These are phyloP conservation scores for Sarocladiaceae sp. DNA, from an alignment of 2,329 filamentous ascomycete species.

Conservation along the genomic window DNA sequence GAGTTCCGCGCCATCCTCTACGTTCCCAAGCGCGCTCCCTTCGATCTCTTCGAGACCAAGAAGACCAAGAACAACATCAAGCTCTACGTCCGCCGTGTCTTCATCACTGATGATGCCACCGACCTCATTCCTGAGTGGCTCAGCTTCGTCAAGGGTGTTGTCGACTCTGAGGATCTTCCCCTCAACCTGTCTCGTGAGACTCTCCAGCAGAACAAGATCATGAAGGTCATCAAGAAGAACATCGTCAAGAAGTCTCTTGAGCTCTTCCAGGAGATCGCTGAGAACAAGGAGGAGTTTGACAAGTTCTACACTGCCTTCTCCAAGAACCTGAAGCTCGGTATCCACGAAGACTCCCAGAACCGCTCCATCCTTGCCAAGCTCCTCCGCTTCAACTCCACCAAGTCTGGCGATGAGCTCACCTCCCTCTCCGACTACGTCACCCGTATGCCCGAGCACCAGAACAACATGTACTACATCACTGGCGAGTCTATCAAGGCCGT, in stretches of 20 bases:
- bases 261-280: constrained; percentile 97
- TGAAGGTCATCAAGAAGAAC: constrained; percentile 99
- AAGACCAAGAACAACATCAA: constrained; percentile 99
- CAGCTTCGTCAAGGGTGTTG: constrained; percentile 99
- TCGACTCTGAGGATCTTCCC: constrained; percentile 98
- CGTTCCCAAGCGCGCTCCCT: constrained; percentile 98
- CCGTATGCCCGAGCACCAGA: constrained; percentile 99
- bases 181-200: constrained; percentile 99
- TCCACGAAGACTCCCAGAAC: constrained; percentile 99
- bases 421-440: constrained; percentile 97
- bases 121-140: constrained; percentile 99
- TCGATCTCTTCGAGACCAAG: constrained; percentile 99
- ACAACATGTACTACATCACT: constrained; percentile 99
- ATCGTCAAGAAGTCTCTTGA: constrained; percentile 99
- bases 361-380: constrained; percentile 90
- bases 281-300: constrained; percentile 99
- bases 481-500: constrained; percentile 99
- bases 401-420: constrained; percentile 93
- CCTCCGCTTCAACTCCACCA: constrained; percentile 97
- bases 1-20: constrained; percentile 99
- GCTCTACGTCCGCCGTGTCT: constrained; percentile 99
- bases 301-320: constrained; percentile 99
- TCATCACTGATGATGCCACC: constrained; percentile 99
- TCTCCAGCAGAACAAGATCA: constrained; percentile 99
- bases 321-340: constrained; percentile 99